A percentile compares a stretch with the other conserved stretches of the same genome.
These are phyloP conservation scores for Leishmania mexicana DNA, from an alignment of 208 protist species.

Conservation along the genomic window DNA sequence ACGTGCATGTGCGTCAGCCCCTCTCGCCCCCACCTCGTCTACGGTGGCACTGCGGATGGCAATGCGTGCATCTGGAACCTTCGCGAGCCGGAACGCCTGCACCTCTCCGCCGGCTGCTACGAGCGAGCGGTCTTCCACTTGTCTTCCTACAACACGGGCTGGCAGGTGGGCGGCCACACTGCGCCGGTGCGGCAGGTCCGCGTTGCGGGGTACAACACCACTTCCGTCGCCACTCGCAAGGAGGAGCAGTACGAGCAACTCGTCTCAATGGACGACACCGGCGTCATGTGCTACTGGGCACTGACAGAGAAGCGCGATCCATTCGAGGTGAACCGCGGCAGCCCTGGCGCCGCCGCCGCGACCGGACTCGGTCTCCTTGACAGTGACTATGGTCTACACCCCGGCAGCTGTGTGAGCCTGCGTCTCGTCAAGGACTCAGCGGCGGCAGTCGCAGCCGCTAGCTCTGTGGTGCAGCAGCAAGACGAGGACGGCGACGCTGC, in stretches of 20 bases:
- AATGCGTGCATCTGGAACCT: conserved; percentile 76
- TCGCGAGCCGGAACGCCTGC: conserved; percentile 75
- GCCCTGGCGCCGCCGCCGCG: neutral
- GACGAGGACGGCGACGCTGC: neutral
- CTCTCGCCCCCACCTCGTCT: conserved; percentile 59
- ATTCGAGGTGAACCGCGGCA: conserved; percentile 9
- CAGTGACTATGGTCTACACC: conserved; percentile 69
- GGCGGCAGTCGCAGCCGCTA: conserved; percentile 4
- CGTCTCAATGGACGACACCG: conserved; percentile 61
- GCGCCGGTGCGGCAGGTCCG: conserved; percentile 52
- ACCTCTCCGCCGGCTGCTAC: conserved; percentile 55
- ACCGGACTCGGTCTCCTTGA: conserved; percentile 34
- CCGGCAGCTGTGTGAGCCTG: conserved; percentile 41
- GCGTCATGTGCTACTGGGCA: conserved; percentile 67
- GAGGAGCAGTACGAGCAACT: conserved; percentile 74
- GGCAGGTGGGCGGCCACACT: conserved; percentile 70
- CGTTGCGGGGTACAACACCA: conserved; percentile 71
- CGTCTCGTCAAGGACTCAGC: conserved; percentile 34
- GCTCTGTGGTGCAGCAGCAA: neutral
- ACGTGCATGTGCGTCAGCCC: conserved; percentile 69
- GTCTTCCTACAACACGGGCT: conserved; percentile 76
- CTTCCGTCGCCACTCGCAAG: conserved; percentile 15
- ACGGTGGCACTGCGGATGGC: conserved; percentile 74
- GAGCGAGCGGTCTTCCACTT: conserved; percentile 50
- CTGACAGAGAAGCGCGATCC: conserved; percentile 56